Conservation (phyloP, 2,329 filamentous ascomycete species). For the Mycosphaerella sp. region DNA sequence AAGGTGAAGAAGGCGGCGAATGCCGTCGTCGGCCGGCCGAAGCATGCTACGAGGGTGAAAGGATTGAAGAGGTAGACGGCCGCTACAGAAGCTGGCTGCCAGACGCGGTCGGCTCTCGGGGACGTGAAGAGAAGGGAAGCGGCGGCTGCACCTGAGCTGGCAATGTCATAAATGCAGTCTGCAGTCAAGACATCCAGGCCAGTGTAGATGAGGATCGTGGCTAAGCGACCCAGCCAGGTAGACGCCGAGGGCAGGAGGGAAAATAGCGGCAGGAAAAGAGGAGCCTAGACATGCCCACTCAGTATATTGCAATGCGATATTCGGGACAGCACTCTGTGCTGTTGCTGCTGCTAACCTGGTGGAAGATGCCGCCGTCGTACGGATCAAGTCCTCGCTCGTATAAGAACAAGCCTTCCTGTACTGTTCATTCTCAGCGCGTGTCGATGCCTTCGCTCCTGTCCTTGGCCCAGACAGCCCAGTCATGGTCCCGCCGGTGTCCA, state of each 20-base stretch:
- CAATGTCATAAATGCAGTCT: slow-evolving; percentile 69
- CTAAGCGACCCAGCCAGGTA: slow-evolving; percentile 32
- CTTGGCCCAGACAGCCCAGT: slow-evolving; percentile 14
- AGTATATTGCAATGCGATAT: slow-evolving; percentile 5
- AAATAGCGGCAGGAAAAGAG: slow-evolving; percentile 85
- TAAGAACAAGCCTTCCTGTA: slow-evolving; percentile 93
- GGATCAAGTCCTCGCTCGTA: slow-evolving; percentile 95
- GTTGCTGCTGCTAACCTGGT: slow-evolving; percentile 46
- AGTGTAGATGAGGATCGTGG: slow-evolving; percentile 75
- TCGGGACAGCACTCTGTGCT: neutral
- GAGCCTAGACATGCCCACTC: slow-evolving; percentile 53
- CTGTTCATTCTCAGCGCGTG: slow-evolving; percentile 44
- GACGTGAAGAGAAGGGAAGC: slow-evolving; percentile 73
- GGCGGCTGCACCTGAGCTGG: slow-evolving; percentile 70
- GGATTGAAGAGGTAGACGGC: slow-evolving; percentile 90
- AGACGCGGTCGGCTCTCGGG: slow-evolving; percentile 64
- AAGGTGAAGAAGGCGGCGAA: slow-evolving; percentile 87
- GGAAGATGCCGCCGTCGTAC: slow-evolving; percentile 84
- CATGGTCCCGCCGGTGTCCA: neutral
- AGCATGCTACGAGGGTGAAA: slow-evolving; percentile 83
- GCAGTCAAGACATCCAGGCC: slow-evolving; percentile 76
- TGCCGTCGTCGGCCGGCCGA: slow-evolving; percentile 80
- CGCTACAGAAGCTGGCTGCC: slow-evolving; percentile 68
- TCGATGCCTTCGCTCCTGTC: neutral
- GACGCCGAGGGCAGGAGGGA: slow-evolving; percentile 75